Base-by-base conservation (phyloP, 2,329 filamentous ascomycete species). In the Phaeosphaeria sp. region DNA sequence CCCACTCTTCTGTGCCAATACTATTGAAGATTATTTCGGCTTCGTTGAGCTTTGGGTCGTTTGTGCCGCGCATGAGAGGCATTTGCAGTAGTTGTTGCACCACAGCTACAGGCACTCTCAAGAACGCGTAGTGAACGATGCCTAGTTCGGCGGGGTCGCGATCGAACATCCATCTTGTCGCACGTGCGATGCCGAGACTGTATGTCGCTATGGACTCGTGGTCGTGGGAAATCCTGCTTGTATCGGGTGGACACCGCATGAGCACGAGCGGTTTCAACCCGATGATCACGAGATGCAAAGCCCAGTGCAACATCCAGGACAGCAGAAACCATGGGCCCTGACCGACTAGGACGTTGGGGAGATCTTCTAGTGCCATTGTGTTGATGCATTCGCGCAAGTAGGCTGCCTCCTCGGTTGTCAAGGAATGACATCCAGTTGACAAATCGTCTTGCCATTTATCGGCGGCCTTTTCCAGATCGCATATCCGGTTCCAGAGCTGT, bases 281-380 rank as follows among this genome's bases (percentile, higher is more conserved):
- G 43, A 56, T 51, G 9, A 66, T 18, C 13, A 60, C 53, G 5
- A 51, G 49, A 30, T 53, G 57, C 11, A 40, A 24, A 20, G 55
- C 42, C 64, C 64, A 66, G 49, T 64, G 64, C 22, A 63, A 48
- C 5, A 51, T 39, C 56, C 63, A 53, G 15, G 52, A 27, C 21
- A 51, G 52, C 21, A 64, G 46, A n/a, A 21, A 20, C 18, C n/a
- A 43, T 3, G 56, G 39, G 8, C 53, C 53, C 13, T 53, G 40
- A 8, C 30, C 7, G 17, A 21, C 18, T 6, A 66, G 44, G 6
- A 62, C 51, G 1, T 60, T 43, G 5, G 59, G 56, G 9, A 64
- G 21, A 1, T 61, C 52, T 48, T 59, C 52, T 8, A 51, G 42
- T 30, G 55, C 17, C 9, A 43, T 22, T 24, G 18, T 18, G 36